A percentile compares a stretch with the other conserved stretches of the same genome.
These are phyloP conservation scores for Fusarium decemcellulare DNA, from an alignment of 2,329 filamentous ascomycete species.

Conservation along the genomic window DNA sequence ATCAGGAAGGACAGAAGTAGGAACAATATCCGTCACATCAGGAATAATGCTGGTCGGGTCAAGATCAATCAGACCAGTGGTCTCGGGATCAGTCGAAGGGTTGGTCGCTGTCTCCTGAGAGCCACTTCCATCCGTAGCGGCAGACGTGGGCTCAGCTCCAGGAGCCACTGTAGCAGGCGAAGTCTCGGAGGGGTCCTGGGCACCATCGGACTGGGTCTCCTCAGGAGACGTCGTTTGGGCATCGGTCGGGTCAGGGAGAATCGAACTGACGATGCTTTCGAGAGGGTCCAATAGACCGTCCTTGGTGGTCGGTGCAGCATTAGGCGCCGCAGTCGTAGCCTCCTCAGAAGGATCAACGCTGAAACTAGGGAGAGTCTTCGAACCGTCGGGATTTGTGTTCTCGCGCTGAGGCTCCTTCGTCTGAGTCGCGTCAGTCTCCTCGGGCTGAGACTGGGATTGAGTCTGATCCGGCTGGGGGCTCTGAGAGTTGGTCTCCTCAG, in stretches of 20 bases:
- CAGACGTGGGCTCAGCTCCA: conserved; percentile 25
- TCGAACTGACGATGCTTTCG: conserved; percentile 35
- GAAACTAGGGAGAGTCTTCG: conserved; percentile 26
- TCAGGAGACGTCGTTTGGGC: conserved; percentile 14
- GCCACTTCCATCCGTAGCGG: conserved; percentile 4
- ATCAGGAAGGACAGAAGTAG: conserved; percentile 17
- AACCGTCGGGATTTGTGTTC: conserved; percentile 22
- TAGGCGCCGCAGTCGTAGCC: conserved; percentile 24
- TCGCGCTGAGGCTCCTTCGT: conserved; percentile 33
- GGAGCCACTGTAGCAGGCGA: conserved; percentile 2
- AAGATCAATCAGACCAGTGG: conserved; percentile 21
- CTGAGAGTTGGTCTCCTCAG: conserved; percentile 8
- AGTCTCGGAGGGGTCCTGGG: conserved; percentile 22
- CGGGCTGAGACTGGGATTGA: conserved; percentile 21
- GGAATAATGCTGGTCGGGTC: conserved; percentile 27
- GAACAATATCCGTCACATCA: conserved; percentile 22
- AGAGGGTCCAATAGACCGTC: conserved; percentile 44
- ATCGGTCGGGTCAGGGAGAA: conserved; percentile 29
- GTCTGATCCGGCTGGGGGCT: conserved; percentile 19
- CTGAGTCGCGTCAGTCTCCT: conserved; percentile 18
- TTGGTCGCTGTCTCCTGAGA: conserved; percentile 27
- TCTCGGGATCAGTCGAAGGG: conserved; percentile 29
- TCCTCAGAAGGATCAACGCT: conserved; percentile 14
- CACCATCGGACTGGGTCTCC: conserved; percentile 11
- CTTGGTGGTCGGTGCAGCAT: conserved; percentile 24